Base-by-base conservation (phyloP, 2,329 filamentous ascomycete genomes). In the Diaporthe longicolla region DNA sequence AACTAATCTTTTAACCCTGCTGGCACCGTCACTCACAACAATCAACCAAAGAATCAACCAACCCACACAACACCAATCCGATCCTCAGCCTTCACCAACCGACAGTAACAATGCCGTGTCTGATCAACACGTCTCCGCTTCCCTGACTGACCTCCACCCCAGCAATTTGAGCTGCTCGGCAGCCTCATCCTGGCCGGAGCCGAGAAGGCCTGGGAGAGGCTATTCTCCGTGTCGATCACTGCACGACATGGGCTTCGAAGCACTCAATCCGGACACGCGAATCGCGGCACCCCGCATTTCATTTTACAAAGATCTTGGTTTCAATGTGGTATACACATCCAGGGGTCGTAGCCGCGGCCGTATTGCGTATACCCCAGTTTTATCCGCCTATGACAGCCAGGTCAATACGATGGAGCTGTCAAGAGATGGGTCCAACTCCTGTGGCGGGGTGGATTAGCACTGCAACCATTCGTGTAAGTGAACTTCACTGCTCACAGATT, bases 241-340 rank as follows among this genome's bases (percentile, higher is more conserved):
- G 57, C 35, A 8, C 32, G n/a, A 24, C 35, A 37, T 3, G 21
- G 32, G 32, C n/a, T 43, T 43, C n/a, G 35, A 26, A 43, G 57
- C 10, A 17, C 15, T 61, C 58, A 43, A 40, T 26, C 24, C 58
- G n/a, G 40, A 43, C 58, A 43, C 26, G 58, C 58, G 58, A 61
- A 61, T 43, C 58, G 58, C 37, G 58, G n/a, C 58, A 43, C 58
- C 58, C 58, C 37, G 58, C 58, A 61, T 43, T 61, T 61, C 35
- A 61, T 61, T 61, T 26, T 24, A 61, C n/a, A 61, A 29, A 61
- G 15, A 43, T 43, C 35, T 61, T 61, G 58, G 37, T 29, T 32
- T 24, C 32, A 21, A 26, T 26, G 32, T 21, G 21, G 32, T n/a
- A 19, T 24, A 40, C 21, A 32, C 11, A 6, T 40, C 32, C 35